Evolutionary conservation across 352 stramenopile species (phyloP), one percentile per base, ranked within the genome.

Genomic region (Phytophthora macrochlamydospora): DNA sequence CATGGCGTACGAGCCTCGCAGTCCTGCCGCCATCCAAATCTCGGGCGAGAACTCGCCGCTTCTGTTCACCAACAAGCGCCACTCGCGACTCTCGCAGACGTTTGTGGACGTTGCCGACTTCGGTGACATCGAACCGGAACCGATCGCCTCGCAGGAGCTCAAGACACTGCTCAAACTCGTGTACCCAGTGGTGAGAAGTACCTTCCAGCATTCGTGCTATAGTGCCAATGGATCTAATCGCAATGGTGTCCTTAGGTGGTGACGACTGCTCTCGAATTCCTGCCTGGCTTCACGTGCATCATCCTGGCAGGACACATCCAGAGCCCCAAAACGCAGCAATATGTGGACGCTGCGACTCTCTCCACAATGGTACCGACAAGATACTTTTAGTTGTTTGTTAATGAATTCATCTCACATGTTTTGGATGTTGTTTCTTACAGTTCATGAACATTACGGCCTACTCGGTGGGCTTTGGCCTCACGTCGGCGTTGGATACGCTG

Each of bases 401-500:
- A 24, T 13, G 13, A 45, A 51, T 14, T 24, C n/a, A n/a, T 53
- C 7, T 40, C 14, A 35, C 42, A 28, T 46, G 18, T 30, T 13
- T 13, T 38, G 9, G 38, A 18, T 31, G 42, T 18, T 13, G 42
- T 44, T 37, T 13, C 50, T 18, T 56, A 4, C 48, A 85, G 83
- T 90, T 92, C 40, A 78, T 76, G 59, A 93, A 94, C 51, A 79
- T 96, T 51, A 80, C 86, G 32, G 82, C 77, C 7, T 79, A 86
- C 44, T 81, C 83, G 0, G 68, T 89, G 0, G 85, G 78, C 8
- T 81, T 91, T 58, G 84, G 84, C 2, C 67, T 94, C 0, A 76
- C 84, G 7, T 90, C 82, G 12, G 85, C 83, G 7, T 69, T 95
- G 43, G 87, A 95, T 61, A 95, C 87, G 60, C 68, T 95, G 13